Evolutionary conservation across 1,139 yeast genomes (phyloP).

Genomic region (Candida pseudocylindracea): DNA sequence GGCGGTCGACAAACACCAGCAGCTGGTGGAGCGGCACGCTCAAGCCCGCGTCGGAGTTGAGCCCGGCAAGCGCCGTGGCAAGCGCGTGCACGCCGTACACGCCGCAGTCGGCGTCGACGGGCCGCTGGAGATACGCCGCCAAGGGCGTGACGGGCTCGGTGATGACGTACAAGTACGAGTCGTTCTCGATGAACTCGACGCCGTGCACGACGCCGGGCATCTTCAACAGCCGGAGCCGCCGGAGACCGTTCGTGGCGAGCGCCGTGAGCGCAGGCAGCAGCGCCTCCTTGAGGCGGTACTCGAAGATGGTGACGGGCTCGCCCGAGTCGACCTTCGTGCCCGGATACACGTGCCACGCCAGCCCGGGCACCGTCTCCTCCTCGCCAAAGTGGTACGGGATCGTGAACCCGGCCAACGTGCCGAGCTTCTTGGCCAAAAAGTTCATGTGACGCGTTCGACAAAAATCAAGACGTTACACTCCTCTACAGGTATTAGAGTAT

Average conservation of each 20-base stretch:
- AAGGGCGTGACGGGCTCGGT: conserved; percentile 65
- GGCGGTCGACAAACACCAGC: conserved; percentile 33
- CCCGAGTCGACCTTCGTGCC: conserved; percentile 21
- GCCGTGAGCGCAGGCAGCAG: conserved; percentile 5
- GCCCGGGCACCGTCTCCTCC: conserved; percentile 13
- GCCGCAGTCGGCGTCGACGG: conserved; percentile 14
- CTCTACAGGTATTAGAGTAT: no score
- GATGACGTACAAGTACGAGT: conserved; percentile 36
- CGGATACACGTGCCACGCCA: conserved; percentile 24
- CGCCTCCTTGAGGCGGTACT: conserved; percentile 24
- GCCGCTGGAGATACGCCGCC: conserved; percentile 9
- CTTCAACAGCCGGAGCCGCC: conserved; percentile 42
- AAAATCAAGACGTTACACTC: no score
- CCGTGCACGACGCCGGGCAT: conserved; percentile 60
- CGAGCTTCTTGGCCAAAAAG: conserved; percentile 33
- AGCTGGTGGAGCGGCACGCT: conserved; percentile 37
- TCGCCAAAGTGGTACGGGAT: conserved; percentile 31
- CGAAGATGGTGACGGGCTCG: conserved; percentile 32
- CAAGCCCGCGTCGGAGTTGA: conserved; percentile 43
- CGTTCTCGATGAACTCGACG: conserved; percentile 50
- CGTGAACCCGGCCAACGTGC: conserved; percentile 26
- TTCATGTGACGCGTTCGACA: conserved; percentile 16
- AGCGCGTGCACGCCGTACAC: conserved; percentile 39
- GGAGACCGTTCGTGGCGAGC: conserved; percentile 42
- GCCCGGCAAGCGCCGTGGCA: conserved; percentile 30